Percentiles rank a stretch among this genome's conserved stretches.
Evolutionary conservation across 169 alveolate species (phyloP).

Genomic region (Fabrea salina): DNA sequence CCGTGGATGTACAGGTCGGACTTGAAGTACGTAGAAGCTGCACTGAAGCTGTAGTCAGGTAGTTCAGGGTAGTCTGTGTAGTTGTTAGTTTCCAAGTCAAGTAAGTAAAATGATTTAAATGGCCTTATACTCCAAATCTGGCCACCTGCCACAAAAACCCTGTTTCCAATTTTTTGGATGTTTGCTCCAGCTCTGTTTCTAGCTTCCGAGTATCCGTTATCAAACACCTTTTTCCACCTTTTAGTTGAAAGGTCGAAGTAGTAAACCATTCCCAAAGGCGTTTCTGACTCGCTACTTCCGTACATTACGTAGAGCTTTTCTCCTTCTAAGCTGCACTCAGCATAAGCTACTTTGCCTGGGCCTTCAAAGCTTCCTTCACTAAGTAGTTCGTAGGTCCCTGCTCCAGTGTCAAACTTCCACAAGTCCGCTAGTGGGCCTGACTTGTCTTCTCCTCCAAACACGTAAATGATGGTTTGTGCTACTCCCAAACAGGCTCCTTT

Average conservation of each 20-base stretch:
- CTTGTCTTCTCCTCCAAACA: neutral
- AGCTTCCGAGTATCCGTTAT: too few species aligned
- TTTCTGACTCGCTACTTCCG: neutral
- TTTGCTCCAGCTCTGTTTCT: too few species aligned
- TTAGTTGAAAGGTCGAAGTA: neutral
- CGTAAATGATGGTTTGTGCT: neutral
- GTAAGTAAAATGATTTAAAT: too few species aligned
- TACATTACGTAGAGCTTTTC: too few species aligned
- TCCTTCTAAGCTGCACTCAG: neutral
- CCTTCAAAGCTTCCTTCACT: too few species aligned
- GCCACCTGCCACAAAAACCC: too few species aligned
- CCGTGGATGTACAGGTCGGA: neutral
- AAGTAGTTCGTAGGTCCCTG: neutral
- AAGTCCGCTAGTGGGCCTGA: neutral
- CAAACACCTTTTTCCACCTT: neutral
- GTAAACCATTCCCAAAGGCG: neutral
- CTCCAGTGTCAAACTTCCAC: constrained; percentile 2
- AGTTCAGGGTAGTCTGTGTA: neutral
- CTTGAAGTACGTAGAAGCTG: constrained; percentile 2
- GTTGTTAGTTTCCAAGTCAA: too few species aligned
- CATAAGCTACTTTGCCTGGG: neutral
- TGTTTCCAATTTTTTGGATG: too few species aligned
- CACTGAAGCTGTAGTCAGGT: neutral
- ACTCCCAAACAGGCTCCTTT: constrained; percentile 1
- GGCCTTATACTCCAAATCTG: too few species aligned